phyloP scores from a whole-genome alignment of 176 grass and related monocot species.

The Triticum monococcum region DNA sequence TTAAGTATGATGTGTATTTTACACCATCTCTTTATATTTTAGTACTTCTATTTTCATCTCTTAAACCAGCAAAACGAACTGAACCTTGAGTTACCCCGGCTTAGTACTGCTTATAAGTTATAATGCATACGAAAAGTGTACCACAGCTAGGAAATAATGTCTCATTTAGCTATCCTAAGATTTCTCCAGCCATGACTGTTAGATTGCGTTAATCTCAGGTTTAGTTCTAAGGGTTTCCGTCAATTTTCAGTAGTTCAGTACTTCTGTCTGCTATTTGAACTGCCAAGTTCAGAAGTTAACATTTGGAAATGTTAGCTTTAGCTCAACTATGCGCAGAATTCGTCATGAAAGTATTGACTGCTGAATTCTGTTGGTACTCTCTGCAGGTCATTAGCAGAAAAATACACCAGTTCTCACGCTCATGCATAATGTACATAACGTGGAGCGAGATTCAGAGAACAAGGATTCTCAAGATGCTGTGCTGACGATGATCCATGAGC shows the following conservation, averaged over 20 bases:
- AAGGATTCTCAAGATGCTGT: background rate
- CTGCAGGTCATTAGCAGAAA: conserved; percentile 28
- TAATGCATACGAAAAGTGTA: background rate
- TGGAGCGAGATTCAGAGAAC: conserved; percentile 17
- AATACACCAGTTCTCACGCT: background rate
- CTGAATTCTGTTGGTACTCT: conserved; percentile 15
- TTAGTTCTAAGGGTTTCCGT: too few relatives aligned
- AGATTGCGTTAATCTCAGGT: background rate
- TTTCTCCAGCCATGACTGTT: background rate
- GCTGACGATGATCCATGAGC: background rate
- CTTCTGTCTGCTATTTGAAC: background rate
- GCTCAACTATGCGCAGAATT: background rate
- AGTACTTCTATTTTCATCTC: background rate
- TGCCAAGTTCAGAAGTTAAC: background rate
- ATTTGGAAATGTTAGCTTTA: background rate
- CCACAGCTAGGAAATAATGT: background rate
- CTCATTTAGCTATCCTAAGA: background rate
- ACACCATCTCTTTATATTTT: background rate
- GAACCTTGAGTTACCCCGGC: background rate
- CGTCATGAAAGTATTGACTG: background rate
- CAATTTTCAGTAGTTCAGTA: background rate
- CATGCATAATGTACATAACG: conserved; percentile 12
- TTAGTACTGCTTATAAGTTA: background rate
- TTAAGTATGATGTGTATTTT: background rate
- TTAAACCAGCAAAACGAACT: conserved; percentile 10